These are phyloP conservation scores for Neoascochyta sp. DNA, from an alignment of 2,329 filamentous ascomycete genomes.

Conservation along the genomic window DNA sequence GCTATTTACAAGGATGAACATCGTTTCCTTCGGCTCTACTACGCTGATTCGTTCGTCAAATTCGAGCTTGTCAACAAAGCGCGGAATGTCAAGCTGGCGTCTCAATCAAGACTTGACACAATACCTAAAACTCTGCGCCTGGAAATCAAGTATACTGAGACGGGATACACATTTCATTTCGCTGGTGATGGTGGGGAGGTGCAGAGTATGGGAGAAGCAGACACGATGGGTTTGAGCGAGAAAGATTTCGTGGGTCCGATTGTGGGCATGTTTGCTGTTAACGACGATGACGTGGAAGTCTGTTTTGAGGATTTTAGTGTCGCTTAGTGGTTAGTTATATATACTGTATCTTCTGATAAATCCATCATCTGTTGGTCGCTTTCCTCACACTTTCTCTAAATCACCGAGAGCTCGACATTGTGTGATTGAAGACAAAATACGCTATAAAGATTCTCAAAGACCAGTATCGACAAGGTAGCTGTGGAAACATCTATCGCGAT, in stretches of 20 bases:
- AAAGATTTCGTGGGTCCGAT: constrained; percentile 16
- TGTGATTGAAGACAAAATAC: too few relatives aligned
- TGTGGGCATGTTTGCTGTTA: constrained; percentile 8
- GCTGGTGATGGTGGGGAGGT: not conserved
- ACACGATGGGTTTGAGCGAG: constrained; percentile 7
- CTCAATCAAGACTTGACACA: not conserved
- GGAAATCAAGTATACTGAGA: constrained; percentile 6
- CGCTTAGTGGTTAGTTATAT: too few relatives aligned
- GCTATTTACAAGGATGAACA: constrained; percentile 18
- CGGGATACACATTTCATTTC: constrained; percentile 4
- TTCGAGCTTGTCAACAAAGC: constrained; percentile 10
- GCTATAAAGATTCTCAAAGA: too few relatives aligned
- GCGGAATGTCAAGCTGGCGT: constrained; percentile 3
- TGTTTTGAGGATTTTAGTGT: constrained; percentile 1
- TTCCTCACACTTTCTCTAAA: too few relatives aligned
- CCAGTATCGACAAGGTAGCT: too few relatives aligned
- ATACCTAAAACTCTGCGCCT: not conserved
- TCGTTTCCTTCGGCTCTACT: constrained; percentile 10
- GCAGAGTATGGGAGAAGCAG: constrained; percentile 2
- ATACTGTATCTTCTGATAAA: too few relatives aligned
- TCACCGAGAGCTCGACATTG: too few relatives aligned
- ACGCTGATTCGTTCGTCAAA: not conserved
- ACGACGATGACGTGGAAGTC: not conserved
- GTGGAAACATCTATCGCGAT: too few relatives aligned
- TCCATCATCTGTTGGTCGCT: too few relatives aligned